Percentiles rank a stretch among this genome's conserved stretches.
These are phyloP conservation scores for Penicillium fuscoglaucum DNA, from an alignment of 2,329 filamentous ascomycete genomes.

Conservation along the genomic window DNA sequence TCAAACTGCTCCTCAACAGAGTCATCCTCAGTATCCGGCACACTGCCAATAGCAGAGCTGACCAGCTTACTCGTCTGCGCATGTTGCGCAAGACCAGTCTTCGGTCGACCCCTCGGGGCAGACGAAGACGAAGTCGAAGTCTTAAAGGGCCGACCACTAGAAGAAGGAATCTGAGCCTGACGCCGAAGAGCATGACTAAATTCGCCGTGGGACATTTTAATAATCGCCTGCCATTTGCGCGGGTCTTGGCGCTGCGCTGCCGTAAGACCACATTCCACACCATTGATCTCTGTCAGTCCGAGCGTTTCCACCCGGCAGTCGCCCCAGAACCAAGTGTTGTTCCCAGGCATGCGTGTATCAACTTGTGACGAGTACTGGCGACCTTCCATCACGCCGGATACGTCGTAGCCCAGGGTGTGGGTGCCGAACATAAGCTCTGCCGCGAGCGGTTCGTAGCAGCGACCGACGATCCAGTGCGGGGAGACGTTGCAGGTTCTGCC, in stretches of 20 bases:
- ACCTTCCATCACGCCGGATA: conserved; percentile 48
- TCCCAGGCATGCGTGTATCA: conserved; percentile 51
- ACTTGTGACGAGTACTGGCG: conserved; percentile 48
- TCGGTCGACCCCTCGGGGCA: not conserved
- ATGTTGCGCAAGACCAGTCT: conserved; percentile 31
- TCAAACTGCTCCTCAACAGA: not conserved
- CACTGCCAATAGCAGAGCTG: conserved; percentile 19
- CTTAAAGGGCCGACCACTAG: conserved; percentile 2
- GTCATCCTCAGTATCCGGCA: not conserved
- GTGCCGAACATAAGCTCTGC: conserved; percentile 48
- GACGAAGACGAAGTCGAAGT: not conserved
- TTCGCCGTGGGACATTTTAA: conserved; percentile 47
- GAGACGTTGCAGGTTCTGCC: conserved; percentile 49
- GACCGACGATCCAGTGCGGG: conserved; percentile 54
- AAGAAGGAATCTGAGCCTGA: conserved; percentile 30
- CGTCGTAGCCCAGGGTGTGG: conserved; percentile 47
- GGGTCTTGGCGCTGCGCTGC: conserved; percentile 47
- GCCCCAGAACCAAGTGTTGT: conserved; percentile 57
- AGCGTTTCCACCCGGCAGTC: conserved; percentile 58
- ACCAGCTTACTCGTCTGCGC: conserved; percentile 44
- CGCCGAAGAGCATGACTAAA: conserved; percentile 22
- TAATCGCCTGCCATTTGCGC: conserved; percentile 48
- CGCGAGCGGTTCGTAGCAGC: conserved; percentile 54
- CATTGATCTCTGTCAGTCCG: conserved; percentile 57
- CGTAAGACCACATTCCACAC: conserved; percentile 50